Evolutionary conservation across 2,329 filamentous ascomycete species (phyloP), one percentile per base, ranked within the genome.

Genomic region (Emmonsiellopsis sp.): DNA sequence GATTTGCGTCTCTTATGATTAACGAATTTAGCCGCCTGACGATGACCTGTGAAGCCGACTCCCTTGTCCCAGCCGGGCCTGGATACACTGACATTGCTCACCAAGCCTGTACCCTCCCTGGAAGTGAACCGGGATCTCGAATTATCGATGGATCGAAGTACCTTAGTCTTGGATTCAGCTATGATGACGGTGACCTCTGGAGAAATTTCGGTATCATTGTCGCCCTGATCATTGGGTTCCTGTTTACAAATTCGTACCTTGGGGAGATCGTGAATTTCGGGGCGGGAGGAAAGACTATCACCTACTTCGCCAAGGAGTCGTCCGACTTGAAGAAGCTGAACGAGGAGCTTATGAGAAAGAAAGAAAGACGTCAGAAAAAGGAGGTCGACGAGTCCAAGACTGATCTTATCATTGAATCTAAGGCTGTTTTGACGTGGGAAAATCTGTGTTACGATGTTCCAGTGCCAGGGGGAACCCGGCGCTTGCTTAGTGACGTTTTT

Each of bases 401-500:
- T 0, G 74, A 76, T 40, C 50, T 59, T 5, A 52, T 51, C 6
- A 55, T 59, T 31, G 51, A 51, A 34, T 57, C 56, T 3, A 59
- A 56, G 46, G 86, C 87, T 32, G 82, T 91, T 56, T 93, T 94
- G 75, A 86, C 89, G 63, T 95, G 89, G 89, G 80, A 84, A 58
- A 78, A 92, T 61, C 84, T 95, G 2, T 89, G 85, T 71, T 95
- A 88, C 62, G 84, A 88, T 55, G 85, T 89, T 63, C 81, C 82
- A 61, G 89, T 95, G 71, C 94, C 93, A 74, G 77, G 77, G 13
- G 83, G 92, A 61, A 74, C 78, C 2, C 80, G 89, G n/a, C 82
- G 86, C 42, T 86, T 96, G 62, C 74, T 96, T 55, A 85, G 95
- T 62, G 76, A 93, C 57, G 87, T 95, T 11, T 87, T 94, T 63